Base-by-base conservation (phyloP, 768 basidiomycete genomes). In the Pleurotus ostreatus region DNA sequence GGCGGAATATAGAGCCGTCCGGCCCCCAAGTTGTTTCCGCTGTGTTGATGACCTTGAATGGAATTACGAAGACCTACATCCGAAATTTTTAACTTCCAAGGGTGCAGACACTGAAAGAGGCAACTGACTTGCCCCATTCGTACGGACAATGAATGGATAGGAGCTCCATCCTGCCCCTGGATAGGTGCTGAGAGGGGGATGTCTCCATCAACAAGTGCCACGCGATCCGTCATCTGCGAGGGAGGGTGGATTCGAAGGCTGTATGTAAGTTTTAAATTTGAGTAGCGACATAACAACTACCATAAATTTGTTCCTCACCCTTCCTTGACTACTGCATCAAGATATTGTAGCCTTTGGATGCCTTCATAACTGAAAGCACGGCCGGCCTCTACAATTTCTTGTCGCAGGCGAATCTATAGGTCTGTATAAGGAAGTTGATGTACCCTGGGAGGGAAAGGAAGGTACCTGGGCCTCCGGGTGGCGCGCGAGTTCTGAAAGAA, bases 251-350 rank as follows among this genome's bases (percentile, higher is more conserved):
- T 55, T 23, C 78, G 71, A 12, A 78, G 65, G 34, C 74, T 76
- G 56, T 34, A 39, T 26, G 23, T 5, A 25, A 25, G 23, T 25
- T 5, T 25, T 5, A 25, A 25, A 25, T 25, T 25, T 25, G 5
- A 25, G 23, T 25, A 5, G 5, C 23, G 23, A 25, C 23, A 25
- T 5, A 25, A 25, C 5, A 25, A 25, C 4, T 5, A 25, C 1
- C 23, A 25, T 25, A 25, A 25, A 25, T 25, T 25, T 25, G 23
- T 25, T 25, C 13, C 70, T 46, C 57, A 69, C 69, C 68, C 68
- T 65, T 77, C 77, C 60, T 72, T 72, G 40, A 71, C 65, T 40
- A 77, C 71, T 15, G 77, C 77, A 58, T 78, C 75, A 23, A 77
- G 66, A 60, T 68, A 74, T 34, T 66, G 66, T 48, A 78, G 64